A percentile compares a stretch with the other conserved stretches of the same genome.
Conservation (phyloP, 179 eudicot genomes). For the Carnegiea gigantea region DNA sequence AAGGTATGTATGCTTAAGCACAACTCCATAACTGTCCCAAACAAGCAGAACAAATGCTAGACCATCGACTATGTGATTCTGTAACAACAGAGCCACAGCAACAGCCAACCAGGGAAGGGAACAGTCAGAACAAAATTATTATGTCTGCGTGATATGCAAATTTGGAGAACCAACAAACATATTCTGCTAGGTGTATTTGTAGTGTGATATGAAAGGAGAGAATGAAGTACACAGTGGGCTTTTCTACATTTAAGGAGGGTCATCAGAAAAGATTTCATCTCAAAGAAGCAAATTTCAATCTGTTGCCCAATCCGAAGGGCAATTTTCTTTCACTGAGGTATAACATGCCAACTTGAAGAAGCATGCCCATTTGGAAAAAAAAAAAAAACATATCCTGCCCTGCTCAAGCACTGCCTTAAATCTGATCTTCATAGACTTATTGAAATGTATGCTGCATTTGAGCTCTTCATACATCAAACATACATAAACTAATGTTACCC, state of each 20-base stretch:
- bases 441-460: background rate
- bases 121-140: background rate
- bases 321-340: background rate
- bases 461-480: slow-evolving; percentile 10
- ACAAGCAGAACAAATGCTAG: background rate
- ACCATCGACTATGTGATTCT: background rate
- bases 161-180: background rate
- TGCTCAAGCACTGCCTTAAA: background rate
- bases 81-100: background rate
- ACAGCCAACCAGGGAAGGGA: background rate
- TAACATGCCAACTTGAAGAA: background rate
- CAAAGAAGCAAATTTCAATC: background rate
- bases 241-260: background rate
- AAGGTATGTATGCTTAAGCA: background rate
- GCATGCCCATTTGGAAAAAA: too few relatives aligned
- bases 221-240: background rate
- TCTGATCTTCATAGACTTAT: background rate
- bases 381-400: background rate
- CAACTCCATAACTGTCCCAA: background rate
- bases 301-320: background rate
- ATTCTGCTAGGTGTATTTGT: background rate
- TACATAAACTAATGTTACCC: slow-evolving; percentile 17
- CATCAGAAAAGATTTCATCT: background rate
- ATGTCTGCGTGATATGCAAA: background rate
- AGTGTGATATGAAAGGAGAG: background rate